A percentile compares a stretch with the other conserved stretches of the same genome.
These are phyloP conservation scores for Kodamaea suecica DNA, from an alignment of 1,139 yeast species.

Conservation along the genomic window DNA sequence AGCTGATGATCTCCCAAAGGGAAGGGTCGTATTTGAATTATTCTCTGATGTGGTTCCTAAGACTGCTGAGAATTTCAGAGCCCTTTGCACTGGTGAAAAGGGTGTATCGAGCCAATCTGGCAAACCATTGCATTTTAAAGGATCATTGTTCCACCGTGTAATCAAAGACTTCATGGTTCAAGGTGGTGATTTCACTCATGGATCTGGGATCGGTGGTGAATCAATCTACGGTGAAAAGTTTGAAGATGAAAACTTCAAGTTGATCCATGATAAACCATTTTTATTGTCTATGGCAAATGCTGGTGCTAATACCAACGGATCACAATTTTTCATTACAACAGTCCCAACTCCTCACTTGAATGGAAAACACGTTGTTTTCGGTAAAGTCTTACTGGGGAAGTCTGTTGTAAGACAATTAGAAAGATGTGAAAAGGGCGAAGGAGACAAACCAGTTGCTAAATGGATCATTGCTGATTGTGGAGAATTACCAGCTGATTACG, in stretches of 20 bases:
- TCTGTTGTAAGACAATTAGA: constrained; percentile 78
- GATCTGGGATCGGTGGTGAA: constrained; percentile 91
- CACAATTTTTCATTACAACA: constrained; percentile 92
- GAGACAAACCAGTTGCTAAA: constrained; percentile 62
- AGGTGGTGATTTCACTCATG: constrained; percentile 94
- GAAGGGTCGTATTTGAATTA: constrained; percentile 74
- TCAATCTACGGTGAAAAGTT: constrained; percentile 94
- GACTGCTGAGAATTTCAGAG: constrained; percentile 90
- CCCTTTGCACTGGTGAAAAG: constrained; percentile 85
- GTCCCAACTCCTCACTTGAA: constrained; percentile 81
- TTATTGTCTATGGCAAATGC: constrained; percentile 95
- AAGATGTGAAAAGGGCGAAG: constrained; percentile 56
- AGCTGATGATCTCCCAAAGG: constrained; percentile 61
- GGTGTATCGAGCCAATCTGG: constrained; percentile 62
- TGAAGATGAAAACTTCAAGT: constrained; percentile 83
- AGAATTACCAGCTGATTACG: constrained; percentile 60
- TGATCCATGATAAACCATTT: constrained; percentile 79
- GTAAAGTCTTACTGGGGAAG: constrained; percentile 81
- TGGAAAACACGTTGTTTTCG: constrained; percentile 96
- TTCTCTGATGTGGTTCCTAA: constrained; percentile 82
- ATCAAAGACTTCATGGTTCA: constrained; percentile 91
- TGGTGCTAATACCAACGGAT: constrained; percentile 93
- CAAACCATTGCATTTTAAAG: constrained; percentile 69
- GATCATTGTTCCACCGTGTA: constrained; percentile 85
- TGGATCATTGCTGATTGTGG: constrained; percentile 82